Conservation (phyloP, 192 early-diverging fungal species). For the Gryganskiella cystojenkinii region DNA sequence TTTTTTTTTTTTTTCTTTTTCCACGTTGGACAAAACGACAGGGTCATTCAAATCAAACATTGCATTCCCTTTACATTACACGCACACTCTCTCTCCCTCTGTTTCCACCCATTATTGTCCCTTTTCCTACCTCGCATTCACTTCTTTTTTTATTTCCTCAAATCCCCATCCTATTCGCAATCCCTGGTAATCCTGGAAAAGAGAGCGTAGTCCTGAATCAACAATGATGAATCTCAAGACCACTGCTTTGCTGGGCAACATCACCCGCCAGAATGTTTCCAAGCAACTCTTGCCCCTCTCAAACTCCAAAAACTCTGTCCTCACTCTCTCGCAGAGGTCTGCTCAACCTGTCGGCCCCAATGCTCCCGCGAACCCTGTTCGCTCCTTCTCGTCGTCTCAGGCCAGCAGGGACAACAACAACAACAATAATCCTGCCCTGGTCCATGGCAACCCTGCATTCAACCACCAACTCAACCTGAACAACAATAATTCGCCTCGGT, state of each 20-base stretch:
- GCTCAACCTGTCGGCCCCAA: conserved; percentile 28
- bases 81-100: neutral
- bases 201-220: neutral
- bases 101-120: neutral
- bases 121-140: too few relatives aligned
- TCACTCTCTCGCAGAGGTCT: conserved; percentile 42
- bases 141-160: too few relatives aligned
- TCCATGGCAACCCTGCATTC: conserved; percentile 18
- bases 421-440: conserved; percentile 3
- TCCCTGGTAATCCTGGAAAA: neutral
- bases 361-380: conserved; percentile 34
- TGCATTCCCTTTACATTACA: neutral
- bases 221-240: conserved; percentile 11
- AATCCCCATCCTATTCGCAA: too few relatives aligned
- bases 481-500: neutral
- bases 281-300: conserved; percentile 43
- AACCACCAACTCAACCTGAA: neutral
- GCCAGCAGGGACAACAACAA: conserved; percentile 33
- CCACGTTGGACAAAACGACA: too few relatives aligned
- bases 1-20: neutral
- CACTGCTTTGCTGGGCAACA: conserved; percentile 41
- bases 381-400: conserved; percentile 47
- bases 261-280: conserved; percentile 48
- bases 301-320: conserved; percentile 50
- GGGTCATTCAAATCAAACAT: too few relatives aligned